Conservation (phyloP, 2,329 filamentous ascomycete species). For the Helicocarpus griseus region DNA sequence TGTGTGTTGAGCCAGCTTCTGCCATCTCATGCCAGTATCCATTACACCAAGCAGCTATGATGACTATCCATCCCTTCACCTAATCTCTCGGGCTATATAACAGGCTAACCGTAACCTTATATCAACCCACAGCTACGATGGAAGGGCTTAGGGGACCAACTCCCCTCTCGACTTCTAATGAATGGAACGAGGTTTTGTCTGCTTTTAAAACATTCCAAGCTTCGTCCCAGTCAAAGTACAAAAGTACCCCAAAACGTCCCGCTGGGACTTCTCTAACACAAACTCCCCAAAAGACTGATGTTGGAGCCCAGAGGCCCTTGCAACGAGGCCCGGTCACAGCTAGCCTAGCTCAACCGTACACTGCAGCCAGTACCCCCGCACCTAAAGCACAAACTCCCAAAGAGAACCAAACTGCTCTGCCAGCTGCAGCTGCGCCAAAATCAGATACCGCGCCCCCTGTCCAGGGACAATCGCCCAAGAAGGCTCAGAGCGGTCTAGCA, state of each 20-base stretch:
- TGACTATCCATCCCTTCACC: not conserved
- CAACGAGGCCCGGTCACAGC: no score
- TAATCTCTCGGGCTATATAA: not conserved
- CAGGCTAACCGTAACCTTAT: no score
- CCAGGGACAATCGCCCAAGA: no score
- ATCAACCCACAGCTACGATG: not conserved
- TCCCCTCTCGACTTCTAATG: not conserved
- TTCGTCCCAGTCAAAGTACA: not conserved
- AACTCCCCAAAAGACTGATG: not conserved
- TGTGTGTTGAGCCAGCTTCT: not conserved
- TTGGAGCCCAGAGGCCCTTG: no score
- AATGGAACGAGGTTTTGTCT: not conserved
- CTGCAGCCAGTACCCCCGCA: no score
- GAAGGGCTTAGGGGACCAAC: not conserved
- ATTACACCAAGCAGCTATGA: not conserved
- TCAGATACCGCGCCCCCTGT: no score
- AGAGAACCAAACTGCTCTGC: not conserved
- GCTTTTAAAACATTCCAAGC: not conserved
- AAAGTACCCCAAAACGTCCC: not conserved
- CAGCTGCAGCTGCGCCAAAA: no score
- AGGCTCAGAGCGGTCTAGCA: not conserved
- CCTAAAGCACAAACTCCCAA: no score
- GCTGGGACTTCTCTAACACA: not conserved
- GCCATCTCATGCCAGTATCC: not conserved
- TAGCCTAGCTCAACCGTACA: no score